phyloP scores from a whole-genome alignment of 1,284 basidiomycete species.

The Puccinia polysora region DNA sequence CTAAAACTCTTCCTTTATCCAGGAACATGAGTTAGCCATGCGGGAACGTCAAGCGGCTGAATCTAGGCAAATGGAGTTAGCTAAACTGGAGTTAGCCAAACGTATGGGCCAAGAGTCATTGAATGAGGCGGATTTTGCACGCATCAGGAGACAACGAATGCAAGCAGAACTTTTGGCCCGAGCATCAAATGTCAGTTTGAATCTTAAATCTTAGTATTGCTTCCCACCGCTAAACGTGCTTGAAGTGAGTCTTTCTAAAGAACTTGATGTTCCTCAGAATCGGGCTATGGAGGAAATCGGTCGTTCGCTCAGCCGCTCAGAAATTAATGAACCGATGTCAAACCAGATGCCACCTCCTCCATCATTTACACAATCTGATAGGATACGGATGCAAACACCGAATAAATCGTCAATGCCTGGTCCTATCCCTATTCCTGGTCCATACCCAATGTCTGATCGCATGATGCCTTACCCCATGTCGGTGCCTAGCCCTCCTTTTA shows the following conservation, averaged over 20 bases:
- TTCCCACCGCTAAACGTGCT: background rate
- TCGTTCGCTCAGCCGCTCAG: background rate
- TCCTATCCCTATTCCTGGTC: constrained; percentile 14
- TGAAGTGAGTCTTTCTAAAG: background rate
- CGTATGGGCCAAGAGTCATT: constrained; percentile 39
- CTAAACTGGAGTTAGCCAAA: constrained; percentile 42
- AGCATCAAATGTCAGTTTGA: constrained; percentile 21
- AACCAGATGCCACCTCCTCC: constrained; percentile 17
- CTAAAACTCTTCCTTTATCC: background rate
- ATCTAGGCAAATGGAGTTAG: constrained; percentile 34
- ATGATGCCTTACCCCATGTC: constrained; percentile 18
- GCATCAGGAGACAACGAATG: constrained; percentile 40
- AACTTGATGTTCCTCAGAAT: constrained; percentile 14
- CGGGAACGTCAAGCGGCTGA: constrained; percentile 33
- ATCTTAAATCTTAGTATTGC: background rate
- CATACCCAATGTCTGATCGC: background rate
- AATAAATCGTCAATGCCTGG: constrained; percentile 8
- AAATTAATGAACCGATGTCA: constrained; percentile 7
- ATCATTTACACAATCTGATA: background rate
- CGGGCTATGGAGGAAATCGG: constrained; percentile 24
- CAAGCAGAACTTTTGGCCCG: constrained; percentile 38
- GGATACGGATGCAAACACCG: background rate
- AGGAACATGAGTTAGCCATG: constrained; percentile 41
- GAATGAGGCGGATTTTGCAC: constrained; percentile 42
- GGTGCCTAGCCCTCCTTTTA: constrained; percentile 15